Conservation (phyloP, 179 eudicot genomes). For the Spinacia oleracea region DNA sequence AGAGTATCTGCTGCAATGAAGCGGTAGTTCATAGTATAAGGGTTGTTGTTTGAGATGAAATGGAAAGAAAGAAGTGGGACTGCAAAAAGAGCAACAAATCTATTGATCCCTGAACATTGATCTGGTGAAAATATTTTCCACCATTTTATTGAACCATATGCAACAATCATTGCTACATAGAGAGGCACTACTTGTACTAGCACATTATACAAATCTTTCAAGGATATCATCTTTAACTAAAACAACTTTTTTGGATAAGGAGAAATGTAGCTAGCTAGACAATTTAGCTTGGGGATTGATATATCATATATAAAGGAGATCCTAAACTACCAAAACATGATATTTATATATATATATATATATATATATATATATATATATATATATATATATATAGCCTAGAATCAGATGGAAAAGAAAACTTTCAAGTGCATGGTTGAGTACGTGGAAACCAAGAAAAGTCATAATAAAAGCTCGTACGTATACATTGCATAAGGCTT, state of each 20-base stretch:
- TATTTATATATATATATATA: too few relatives aligned
- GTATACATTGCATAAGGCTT: too few relatives aligned
- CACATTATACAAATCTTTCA: constrained; percentile 74
- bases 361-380: too few relatives aligned
- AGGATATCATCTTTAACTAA: constrained; percentile 50
- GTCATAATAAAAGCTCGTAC: too few relatives aligned
- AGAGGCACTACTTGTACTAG: constrained; percentile 81
- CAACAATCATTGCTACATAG: constrained; percentile 84
- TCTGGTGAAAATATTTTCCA: constrained; percentile 81
- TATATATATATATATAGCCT: too few relatives aligned
- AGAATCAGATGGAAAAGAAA: too few relatives aligned
- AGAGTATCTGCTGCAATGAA: constrained; percentile 87
- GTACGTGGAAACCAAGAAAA: too few relatives aligned
- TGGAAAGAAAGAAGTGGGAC: constrained; percentile 85
- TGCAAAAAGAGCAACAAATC: constrained; percentile 78
- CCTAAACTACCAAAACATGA: too few relatives aligned
- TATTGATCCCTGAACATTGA: constrained; percentile 90
- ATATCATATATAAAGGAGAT: too few relatives aligned
- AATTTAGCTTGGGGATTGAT: too few relatives aligned
- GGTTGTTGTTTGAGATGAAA: constrained; percentile 73
- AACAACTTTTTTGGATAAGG: not conserved
- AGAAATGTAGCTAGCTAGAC: not conserved
- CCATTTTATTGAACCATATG: constrained; percentile 89
- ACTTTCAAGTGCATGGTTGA: too few relatives aligned
- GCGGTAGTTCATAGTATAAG: constrained; percentile 69